Evolutionary conservation across 345 rosid species (phyloP).

Genomic region (Salix arbutifolia): DNA sequence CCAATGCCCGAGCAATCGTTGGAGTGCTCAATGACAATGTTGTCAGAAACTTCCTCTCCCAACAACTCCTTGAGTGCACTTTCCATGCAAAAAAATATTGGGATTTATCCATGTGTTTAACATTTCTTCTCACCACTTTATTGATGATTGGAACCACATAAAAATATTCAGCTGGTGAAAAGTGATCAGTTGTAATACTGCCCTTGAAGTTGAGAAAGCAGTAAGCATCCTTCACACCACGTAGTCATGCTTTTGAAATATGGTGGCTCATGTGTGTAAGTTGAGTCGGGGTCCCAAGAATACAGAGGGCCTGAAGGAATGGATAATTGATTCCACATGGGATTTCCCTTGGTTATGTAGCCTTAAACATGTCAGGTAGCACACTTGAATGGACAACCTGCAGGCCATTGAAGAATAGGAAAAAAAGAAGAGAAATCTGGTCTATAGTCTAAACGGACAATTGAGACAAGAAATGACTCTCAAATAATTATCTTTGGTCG

Average conservation of each 20-base stretch:
- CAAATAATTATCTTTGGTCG: too few relatives aligned
- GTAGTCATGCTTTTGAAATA: conserved; percentile 85
- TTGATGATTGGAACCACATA: too few relatives aligned
- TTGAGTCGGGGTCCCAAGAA: conserved; percentile 75
- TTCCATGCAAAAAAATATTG: too few relatives aligned
- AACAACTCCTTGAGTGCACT: conserved; percentile 55
- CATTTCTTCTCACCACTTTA: too few relatives aligned
- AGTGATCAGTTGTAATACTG: conserved; percentile 54
- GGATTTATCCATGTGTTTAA: too few relatives aligned
- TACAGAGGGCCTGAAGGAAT: conserved; percentile 61
- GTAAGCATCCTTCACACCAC: conserved; percentile 81
- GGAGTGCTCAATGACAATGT: conserved; percentile 36
- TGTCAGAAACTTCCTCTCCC: conserved; percentile 50
- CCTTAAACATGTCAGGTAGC: conserved; percentile 86
- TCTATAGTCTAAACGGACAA: background rate
- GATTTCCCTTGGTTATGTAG: conserved; percentile 89
- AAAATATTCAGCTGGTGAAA: too few relatives aligned
- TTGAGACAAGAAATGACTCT: background rate
- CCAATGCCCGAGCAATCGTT: conserved; percentile 80
- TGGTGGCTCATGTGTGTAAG: conserved; percentile 86
- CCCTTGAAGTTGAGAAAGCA: conserved; percentile 85
- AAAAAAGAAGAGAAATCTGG: background rate
- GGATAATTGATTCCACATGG: conserved; percentile 80
- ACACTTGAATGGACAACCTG: conserved; percentile 84
- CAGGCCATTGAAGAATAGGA: background rate